Evolutionary conservation across 2,329 filamentous ascomycete species (phyloP).

Genomic region (Alternaria ethzedia): DNA sequence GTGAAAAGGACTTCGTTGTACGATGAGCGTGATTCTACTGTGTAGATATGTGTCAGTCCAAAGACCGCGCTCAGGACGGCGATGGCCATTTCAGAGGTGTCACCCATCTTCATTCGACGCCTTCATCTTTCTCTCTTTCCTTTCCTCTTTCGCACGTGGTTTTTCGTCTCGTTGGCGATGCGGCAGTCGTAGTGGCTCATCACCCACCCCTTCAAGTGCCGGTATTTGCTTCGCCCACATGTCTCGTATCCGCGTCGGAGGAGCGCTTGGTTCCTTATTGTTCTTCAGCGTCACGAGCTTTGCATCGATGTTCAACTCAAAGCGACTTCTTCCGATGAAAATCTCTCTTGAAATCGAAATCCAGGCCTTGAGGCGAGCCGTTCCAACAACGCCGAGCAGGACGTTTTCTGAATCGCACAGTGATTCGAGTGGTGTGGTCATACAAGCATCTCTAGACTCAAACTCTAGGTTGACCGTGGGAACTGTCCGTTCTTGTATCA

Average conservation of each 20-base stretch:
- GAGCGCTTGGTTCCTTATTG: too few relatives aligned
- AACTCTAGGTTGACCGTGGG: background rate
- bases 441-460: background rate
- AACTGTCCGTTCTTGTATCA: background rate
- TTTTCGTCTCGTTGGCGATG: background rate
- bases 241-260: too few relatives aligned
- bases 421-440: background rate
- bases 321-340: background rate
- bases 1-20: background rate
- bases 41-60: too few relatives aligned
- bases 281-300: background rate
- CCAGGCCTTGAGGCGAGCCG: background rate
- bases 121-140: too few relatives aligned
- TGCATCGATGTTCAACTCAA: background rate
- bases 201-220: too few relatives aligned
- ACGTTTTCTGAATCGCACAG: background rate
- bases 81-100: too few relatives aligned
- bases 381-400: fast-evolving
- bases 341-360: background rate
- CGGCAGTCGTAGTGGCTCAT: background rate
- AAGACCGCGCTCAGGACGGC: too few relatives aligned
- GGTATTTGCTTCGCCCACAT: too few relatives aligned
- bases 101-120: too few relatives aligned
- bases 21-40: too few relatives aligned
- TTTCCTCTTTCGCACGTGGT: background rate